Percentiles rank a stretch among this genome's conserved stretches.
Conservation (phyloP, 495 filamentous ascomycete species). For the Xylaria curta region DNA sequence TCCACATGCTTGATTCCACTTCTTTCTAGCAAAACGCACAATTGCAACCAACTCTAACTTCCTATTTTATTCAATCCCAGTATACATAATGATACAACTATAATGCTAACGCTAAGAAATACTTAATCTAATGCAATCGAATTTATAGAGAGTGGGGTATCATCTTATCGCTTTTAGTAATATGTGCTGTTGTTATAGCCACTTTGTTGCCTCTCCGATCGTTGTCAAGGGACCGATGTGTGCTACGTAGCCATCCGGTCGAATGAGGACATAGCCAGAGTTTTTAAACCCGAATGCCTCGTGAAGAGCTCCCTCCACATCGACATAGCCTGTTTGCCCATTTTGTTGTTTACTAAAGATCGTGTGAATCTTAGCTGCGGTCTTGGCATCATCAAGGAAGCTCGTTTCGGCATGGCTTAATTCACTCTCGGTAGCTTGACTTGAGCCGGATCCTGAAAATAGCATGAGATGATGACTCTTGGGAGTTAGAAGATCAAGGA, state of each 20-base stretch:
- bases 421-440: conserved; percentile 25
- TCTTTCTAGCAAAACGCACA: not conserved
- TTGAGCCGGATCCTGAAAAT: conserved; percentile 37
- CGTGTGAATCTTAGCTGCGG: conserved; percentile 29
- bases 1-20: not conserved
- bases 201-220: conserved; percentile 31
- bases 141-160: conserved; percentile 3
- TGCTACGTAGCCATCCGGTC: conserved; percentile 38
- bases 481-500: conserved; percentile 41
- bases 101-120: not conserved
- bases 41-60: not conserved
- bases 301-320: conserved; percentile 33
- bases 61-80: not conserved
- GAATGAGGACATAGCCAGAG: conserved; percentile 33
- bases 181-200: conserved; percentile 19
- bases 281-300: conserved; percentile 33
- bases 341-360: conserved; percentile 23
- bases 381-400: conserved; percentile 25
- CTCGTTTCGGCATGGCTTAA: conserved; percentile 27
- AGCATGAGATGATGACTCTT: conserved; percentile 42
- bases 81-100: not conserved
- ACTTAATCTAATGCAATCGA: not conserved
- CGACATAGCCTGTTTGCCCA: conserved; percentile 20
- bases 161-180: not conserved
- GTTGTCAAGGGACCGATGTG: conserved; percentile 33